phyloP scores from a whole-genome alignment of 768 basidiomycete species.

The Lentinula sp. region DNA sequence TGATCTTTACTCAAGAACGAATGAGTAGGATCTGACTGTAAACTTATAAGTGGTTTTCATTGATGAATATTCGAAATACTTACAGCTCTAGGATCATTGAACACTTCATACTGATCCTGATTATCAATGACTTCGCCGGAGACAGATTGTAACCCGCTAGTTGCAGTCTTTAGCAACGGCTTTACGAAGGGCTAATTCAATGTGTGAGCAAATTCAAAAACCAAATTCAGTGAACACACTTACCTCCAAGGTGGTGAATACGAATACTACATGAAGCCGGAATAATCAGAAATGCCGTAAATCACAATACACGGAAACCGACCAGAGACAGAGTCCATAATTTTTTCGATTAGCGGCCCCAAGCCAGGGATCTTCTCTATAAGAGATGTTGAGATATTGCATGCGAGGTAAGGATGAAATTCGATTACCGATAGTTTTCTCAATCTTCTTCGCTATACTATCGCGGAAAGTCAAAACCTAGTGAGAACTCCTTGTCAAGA shows the following conservation, averaged over 20 bases:
- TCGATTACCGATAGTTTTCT: constrained; percentile 54
- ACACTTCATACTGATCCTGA: constrained; percentile 82
- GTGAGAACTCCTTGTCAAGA: constrained; percentile 48
- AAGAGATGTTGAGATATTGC: not conserved
- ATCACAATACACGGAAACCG: constrained; percentile 9
- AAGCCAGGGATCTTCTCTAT: constrained; percentile 83
- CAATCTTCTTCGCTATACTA: constrained; percentile 75
- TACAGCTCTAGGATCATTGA: constrained; percentile 76
- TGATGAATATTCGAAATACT: constrained; percentile 14
- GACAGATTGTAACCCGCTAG: constrained; percentile 49
- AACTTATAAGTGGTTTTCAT: not conserved
- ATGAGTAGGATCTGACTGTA: constrained; percentile 79
- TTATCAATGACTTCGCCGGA: constrained; percentile 76
- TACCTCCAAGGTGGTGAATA: constrained; percentile 80
- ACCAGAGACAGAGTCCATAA: constrained; percentile 69
- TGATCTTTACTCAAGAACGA: constrained; percentile 89
- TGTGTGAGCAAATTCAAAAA: not conserved
- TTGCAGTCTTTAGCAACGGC: constrained; percentile 70
- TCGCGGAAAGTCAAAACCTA: constrained; percentile 73
- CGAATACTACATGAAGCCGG: constrained; percentile 48
- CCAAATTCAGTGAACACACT: not conserved
- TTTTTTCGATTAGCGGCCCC: constrained; percentile 65
- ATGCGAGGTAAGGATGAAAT: not conserved
- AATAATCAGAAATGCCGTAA: not conserved
- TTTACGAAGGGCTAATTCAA: constrained; percentile 66